phyloP scores from a whole-genome alignment of 331 rosid genomes.

The Malus hybrid region DNA sequence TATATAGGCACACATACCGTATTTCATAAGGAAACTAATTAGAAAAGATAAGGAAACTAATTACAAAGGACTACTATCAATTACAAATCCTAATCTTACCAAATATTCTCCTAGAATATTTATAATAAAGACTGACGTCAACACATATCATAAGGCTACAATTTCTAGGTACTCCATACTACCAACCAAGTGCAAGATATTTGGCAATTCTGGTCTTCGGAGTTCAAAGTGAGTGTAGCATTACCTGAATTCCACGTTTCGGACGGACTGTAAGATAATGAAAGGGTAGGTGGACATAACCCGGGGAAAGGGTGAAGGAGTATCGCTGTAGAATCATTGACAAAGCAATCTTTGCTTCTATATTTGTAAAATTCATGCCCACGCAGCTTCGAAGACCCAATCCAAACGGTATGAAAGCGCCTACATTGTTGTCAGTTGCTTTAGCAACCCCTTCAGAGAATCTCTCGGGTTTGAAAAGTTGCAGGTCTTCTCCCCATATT shows the following conservation, averaged over 20 bases:
- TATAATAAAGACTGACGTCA: too few relatives aligned
- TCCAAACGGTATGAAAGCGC: conserved; percentile 11
- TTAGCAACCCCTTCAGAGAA: conserved; percentile 13
- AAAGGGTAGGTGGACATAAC: conserved; percentile 10
- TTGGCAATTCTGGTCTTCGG: neutral
- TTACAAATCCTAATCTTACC: too few relatives aligned
- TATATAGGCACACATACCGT: too few relatives aligned
- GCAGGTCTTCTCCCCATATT: conserved; percentile 16
- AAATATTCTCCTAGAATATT: too few relatives aligned
- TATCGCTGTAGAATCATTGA: conserved; percentile 15
- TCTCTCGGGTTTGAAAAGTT: conserved; percentile 13
- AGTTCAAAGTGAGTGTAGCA: neutral
- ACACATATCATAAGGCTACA: too few relatives aligned
- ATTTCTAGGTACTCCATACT: too few relatives aligned
- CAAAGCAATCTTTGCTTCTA: conserved; percentile 10
- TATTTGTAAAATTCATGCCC: conserved; percentile 1
- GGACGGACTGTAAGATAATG: neutral
- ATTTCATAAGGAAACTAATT: too few relatives aligned
- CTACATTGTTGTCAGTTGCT: neutral
- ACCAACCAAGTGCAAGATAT: neutral
- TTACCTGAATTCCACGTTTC: conserved; percentile 6
- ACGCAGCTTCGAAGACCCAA: conserved; percentile 10
- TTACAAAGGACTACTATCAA: too few relatives aligned
- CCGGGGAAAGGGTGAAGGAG: conserved; percentile 13
- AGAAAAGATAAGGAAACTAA: too few relatives aligned